Percentiles rank a stretch among this genome's conserved stretches.
Conservation (phyloP, 2,329 filamentous ascomycete species). For the Emergomyces africanus region DNA sequence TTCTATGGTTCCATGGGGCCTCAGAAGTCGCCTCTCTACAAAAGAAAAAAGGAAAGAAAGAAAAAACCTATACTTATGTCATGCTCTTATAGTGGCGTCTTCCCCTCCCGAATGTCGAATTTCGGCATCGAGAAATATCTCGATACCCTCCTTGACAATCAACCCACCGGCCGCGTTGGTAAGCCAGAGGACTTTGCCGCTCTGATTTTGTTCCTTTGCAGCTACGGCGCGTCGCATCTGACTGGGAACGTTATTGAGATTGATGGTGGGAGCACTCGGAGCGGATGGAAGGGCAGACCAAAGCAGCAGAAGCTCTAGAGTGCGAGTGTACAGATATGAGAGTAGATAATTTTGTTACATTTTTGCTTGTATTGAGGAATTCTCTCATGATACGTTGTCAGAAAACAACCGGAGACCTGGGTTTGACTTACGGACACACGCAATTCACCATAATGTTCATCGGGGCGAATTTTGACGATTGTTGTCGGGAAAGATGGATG, state of each 20-base stretch:
- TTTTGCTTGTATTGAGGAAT: background rate
- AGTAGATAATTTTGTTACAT: background rate
- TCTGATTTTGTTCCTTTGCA: slow-evolving; percentile 33
- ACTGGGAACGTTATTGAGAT: slow-evolving; percentile 37
- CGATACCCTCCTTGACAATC: slow-evolving; percentile 28
- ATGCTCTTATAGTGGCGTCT: slow-evolving; percentile 20
- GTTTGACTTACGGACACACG: slow-evolving; percentile 19
- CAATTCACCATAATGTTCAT: slow-evolving; percentile 33
- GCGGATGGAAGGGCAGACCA: slow-evolving; percentile 26
- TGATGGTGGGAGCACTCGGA: slow-evolving; percentile 34
- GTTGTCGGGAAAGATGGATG: slow-evolving; percentile 31
- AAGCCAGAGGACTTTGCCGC: slow-evolving; percentile 38
- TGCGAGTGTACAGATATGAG: background rate
- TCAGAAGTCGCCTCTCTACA: no score
- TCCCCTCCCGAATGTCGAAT: slow-evolving; percentile 31
- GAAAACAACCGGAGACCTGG: background rate
- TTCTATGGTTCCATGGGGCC: no score
- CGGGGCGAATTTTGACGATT: slow-evolving; percentile 29
- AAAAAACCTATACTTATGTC: no score
- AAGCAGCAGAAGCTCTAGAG: slow-evolving; percentile 16
- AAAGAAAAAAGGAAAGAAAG: no score
- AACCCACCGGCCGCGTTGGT: slow-evolving; percentile 36
- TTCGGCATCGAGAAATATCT: slow-evolving; percentile 31
- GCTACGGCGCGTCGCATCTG: slow-evolving; percentile 31
- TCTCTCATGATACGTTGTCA: no score